Evolutionary conservation across 768 basidiomycete genomes (phyloP), one percentile per base, ranked within the genome.

Genomic region (Dacryopinax spathularia): DNA sequence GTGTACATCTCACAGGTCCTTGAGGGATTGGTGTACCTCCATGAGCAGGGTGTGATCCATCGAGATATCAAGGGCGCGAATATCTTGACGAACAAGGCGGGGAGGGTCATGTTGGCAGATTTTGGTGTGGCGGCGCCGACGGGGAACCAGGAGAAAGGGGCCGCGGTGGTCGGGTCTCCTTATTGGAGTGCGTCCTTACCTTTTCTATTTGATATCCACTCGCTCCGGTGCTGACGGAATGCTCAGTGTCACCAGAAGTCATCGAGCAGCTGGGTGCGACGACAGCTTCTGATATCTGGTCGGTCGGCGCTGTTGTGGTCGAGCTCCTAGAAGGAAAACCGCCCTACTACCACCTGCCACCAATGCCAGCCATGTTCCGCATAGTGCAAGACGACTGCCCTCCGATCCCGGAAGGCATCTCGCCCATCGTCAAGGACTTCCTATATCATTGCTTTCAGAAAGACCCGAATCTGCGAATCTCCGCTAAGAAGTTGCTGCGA

Each of bases 51-150:
- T 79, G 96, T 99, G 66, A 97, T 99, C 69, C 96, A 99, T 73
- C 82, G 96, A 33, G 96, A 99, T 70, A 98, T 99, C 78, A 99
- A 99, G 73, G 96, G 96, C 34, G 95, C 96, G 15, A 99, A 99
- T 68, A 96, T 99, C 71, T 79, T 99, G 44, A 97, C 96, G 20
- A 97, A 96, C 73, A 99, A 99, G 76, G 95, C 97, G 76, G 96
- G 96, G 6, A 88, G 87, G 22, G 94, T 99, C 65, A 99, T 98
- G 75, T 81, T 99, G n/a, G 96, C 96, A 13, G 96, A 99, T 75
- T 99, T 99, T 71, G 96, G 96, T 60, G 96, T 99, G 20, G 92
- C 93, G 12, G 87, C 86, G 62, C 84, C 81, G 43, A 84, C 89
- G 10, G 84, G 86, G 27, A 81, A 85, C 0, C 86, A 83, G 12